phyloP scores from a whole-genome alignment of 2,329 filamentous ascomycete genomes.

The Aspergillus terreus region DNA sequence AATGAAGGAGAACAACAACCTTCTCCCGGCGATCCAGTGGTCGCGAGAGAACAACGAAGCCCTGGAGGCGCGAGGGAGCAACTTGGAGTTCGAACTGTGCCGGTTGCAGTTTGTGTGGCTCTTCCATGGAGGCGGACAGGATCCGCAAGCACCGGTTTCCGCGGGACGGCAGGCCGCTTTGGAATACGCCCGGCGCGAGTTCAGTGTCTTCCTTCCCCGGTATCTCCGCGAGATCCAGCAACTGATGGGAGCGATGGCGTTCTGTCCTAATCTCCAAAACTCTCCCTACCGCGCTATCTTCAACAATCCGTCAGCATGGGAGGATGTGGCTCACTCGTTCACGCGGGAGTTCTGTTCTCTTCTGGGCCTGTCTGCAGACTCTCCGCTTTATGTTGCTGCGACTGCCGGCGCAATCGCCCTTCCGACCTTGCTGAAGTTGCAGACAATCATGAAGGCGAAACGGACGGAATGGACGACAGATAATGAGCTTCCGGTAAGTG shows the following conservation, averaged over 20 bases:
- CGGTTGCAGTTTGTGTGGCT: constrained; percentile 87
- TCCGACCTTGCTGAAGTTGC: constrained; percentile 83
- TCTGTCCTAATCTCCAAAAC: constrained; percentile 64
- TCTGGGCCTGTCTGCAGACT: constrained; percentile 83
- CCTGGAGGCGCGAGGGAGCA: constrained; percentile 79
- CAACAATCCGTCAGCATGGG: constrained; percentile 70
- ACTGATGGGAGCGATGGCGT: constrained; percentile 77
- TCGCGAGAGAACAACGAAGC: constrained; percentile 65
- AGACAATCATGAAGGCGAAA: constrained; percentile 80
- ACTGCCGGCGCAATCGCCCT: constrained; percentile 91
- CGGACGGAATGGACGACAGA: constrained; percentile 92
- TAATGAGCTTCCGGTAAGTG: constrained; percentile 78
- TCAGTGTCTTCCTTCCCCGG: constrained; percentile 68
- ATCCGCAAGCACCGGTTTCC: constrained; percentile 44
- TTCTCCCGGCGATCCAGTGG: constrained; percentile 84
- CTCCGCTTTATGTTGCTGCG: constrained; percentile 85
- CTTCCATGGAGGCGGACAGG: constrained; percentile 63
- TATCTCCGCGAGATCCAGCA: constrained; percentile 78
- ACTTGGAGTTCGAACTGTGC: constrained; percentile 91
- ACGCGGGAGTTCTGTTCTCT: constrained; percentile 92
- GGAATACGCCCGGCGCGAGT: constrained; percentile 70
- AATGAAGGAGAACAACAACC: constrained; percentile 66
- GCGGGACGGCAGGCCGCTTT: constrained; percentile 54
- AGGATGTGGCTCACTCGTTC: constrained; percentile 81
- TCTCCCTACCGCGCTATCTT: constrained; percentile 82